These are phyloP conservation scores for Logfia minima DNA, from an alignment of 129 eudicot species.

Conservation along the genomic window DNA sequence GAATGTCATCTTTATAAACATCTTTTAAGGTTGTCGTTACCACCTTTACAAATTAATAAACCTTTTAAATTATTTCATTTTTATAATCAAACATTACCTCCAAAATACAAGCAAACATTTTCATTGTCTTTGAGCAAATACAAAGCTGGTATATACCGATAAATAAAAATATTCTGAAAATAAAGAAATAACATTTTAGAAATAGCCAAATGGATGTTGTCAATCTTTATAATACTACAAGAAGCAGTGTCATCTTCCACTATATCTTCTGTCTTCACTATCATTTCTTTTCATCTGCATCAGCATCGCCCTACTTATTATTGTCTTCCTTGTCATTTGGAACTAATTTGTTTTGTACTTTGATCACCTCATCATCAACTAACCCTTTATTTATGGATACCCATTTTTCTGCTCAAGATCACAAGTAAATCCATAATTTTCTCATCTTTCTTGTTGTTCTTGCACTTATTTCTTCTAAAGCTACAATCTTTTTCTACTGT, in stretches of 20 bases:
- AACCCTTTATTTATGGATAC: conserved; percentile 29
- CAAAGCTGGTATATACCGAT: neutral
- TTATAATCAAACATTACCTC: too few relatives aligned
- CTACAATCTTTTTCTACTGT: conserved; percentile 17
- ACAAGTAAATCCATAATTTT: conserved; percentile 15
- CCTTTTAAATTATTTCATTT: too few relatives aligned
- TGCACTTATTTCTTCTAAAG: neutral
- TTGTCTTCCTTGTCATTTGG: conserved; percentile 39
- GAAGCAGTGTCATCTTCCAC: conserved; percentile 55
- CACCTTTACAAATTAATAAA: too few relatives aligned
- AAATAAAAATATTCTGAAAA: neutral
- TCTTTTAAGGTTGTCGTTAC: too few relatives aligned
- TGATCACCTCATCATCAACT: conserved; percentile 24
- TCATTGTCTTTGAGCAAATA: neutral
- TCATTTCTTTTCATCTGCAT: conserved; percentile 22
- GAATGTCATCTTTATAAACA: too few relatives aligned
- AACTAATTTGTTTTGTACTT: conserved; percentile 25
- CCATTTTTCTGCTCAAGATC: conserved; percentile 30
- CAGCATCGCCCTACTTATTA: conserved; percentile 30
- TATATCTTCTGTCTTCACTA: conserved; percentile 28
- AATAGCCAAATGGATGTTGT: conserved; percentile 37
- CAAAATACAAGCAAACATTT: too few relatives aligned
- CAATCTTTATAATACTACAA: conserved; percentile 29
- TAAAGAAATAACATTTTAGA: conserved; percentile 11
- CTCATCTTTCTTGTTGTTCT: conserved; percentile 11